A percentile compares a stretch with the other conserved stretches of the same genome.
Evolutionary conservation across 345 rosid species (phyloP).

Genomic region (Tarenaya hassleriana): DNA sequence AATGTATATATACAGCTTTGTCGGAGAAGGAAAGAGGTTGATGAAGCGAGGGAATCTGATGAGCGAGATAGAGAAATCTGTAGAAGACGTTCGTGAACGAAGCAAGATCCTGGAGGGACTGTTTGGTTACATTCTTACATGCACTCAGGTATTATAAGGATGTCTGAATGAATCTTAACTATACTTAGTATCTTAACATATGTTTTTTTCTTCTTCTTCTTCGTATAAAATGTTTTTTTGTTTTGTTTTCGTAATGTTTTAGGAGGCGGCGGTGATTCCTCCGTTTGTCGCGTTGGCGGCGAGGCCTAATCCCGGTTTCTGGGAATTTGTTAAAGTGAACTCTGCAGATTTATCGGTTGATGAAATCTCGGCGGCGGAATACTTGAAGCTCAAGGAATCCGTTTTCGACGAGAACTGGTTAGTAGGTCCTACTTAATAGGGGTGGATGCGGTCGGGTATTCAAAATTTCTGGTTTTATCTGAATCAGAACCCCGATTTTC

Average conservation of each 20-base stretch:
- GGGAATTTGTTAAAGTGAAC: slow-evolving; percentile 83
- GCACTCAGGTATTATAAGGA: slow-evolving; percentile 48
- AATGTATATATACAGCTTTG: slow-evolving; percentile 47
- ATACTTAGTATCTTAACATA: neutral
- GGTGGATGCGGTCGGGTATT: too few species aligned
- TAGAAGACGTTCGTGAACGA: slow-evolving; percentile 55
- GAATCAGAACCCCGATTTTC: too few species aligned
- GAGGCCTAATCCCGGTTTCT: slow-evolving; percentile 78
- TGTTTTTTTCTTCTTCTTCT: neutral
- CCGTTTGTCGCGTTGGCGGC: slow-evolving; percentile 75
- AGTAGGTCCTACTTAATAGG: too few species aligned
- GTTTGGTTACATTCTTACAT: slow-evolving; percentile 68
- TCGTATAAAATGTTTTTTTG: neutral
- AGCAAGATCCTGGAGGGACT: slow-evolving; percentile 59
- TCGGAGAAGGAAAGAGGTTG: slow-evolving; percentile 54
- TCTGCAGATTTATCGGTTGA: slow-evolving; percentile 52
- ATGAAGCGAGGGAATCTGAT: slow-evolving; percentile 55
- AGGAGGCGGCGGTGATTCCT: slow-evolving; percentile 88
- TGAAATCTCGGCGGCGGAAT: slow-evolving; percentile 49
- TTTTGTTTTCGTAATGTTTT: slow-evolving; percentile 19
- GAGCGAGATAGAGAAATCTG: slow-evolving; percentile 55
- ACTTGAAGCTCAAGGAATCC: slow-evolving; percentile 70
- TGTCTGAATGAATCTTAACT: neutral
- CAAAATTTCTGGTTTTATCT: too few species aligned
- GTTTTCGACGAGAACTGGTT: slow-evolving; percentile 75